A percentile compares a stretch with the other conserved stretches of the same genome.
phyloP scores from a whole-genome alignment of 1,139 yeast genomes.

The Chernovozyma aurita region DNA sequence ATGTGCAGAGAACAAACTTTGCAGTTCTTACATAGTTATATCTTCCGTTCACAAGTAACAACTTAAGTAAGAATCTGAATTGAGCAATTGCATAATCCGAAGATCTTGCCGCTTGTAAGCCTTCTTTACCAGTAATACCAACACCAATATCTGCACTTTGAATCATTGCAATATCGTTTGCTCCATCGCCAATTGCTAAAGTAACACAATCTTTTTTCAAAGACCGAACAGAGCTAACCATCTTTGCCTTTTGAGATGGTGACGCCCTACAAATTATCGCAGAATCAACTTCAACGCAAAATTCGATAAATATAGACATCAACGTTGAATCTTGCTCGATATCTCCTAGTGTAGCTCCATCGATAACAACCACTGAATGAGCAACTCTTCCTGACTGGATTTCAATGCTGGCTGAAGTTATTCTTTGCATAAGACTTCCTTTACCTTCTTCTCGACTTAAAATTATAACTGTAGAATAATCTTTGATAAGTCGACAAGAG shows the following conservation, averaged over 20 bases:
- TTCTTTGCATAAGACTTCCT: slow-evolving; percentile 48
- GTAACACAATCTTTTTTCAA: slow-evolving; percentile 69
- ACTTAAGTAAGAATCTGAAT: slow-evolving; percentile 75
- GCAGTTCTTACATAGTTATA: slow-evolving; percentile 91
- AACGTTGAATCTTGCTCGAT: slow-evolving; percentile 71
- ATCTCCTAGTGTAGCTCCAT: slow-evolving; percentile 74
- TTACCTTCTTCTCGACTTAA: slow-evolving; percentile 56
- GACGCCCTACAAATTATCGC: slow-evolving; percentile 95
- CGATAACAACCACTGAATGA: slow-evolving; percentile 90
- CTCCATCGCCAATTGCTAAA: slow-evolving; percentile 98
- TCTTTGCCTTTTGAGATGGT: slow-evolving; percentile 90
- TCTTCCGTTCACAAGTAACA: slow-evolving; percentile 89
- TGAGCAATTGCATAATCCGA: slow-evolving; percentile 96
- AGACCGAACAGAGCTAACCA: slow-evolving; percentile 75
- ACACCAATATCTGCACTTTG: slow-evolving; percentile 98
- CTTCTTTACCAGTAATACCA: slow-evolving; percentile 96
- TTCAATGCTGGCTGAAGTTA: slow-evolving; percentile 58
- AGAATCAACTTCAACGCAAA: slow-evolving; percentile 84
- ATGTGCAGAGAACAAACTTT: slow-evolving; percentile 88
- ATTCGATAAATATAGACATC: slow-evolving; percentile 71
- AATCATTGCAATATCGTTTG: slow-evolving; percentile 98
- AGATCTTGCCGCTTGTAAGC: slow-evolving; percentile 92
- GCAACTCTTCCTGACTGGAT: slow-evolving; percentile 72
- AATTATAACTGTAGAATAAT: slow-evolving; percentile 83
- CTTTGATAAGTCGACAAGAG: slow-evolving; percentile 88